Evolutionary conservation across 208 protist genomes (phyloP).

Genomic region (Naegleria lovaniensis): DNA sequence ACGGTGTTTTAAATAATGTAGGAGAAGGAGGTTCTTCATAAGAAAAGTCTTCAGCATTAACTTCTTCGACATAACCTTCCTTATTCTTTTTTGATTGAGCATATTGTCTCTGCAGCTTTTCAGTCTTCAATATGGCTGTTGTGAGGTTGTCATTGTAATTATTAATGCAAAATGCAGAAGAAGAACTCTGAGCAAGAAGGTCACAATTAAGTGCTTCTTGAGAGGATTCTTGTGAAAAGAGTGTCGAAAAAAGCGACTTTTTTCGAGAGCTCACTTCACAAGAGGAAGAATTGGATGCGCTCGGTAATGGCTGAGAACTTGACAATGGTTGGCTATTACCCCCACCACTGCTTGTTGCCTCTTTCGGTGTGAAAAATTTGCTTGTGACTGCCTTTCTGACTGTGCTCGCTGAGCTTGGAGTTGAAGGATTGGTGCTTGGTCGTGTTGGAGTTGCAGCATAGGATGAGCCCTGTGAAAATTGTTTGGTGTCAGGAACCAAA

Average conservation of each 20-base stretch:
- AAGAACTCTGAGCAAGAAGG: background rate
- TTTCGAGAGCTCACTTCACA: background rate
- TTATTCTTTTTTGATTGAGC: background rate
- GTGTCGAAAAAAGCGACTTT: background rate
- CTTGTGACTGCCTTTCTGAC: background rate
- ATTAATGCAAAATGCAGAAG: background rate
- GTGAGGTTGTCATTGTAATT: background rate
- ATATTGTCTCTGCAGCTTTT: background rate
- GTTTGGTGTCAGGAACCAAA: too few relatives aligned
- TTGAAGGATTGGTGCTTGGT: background rate
- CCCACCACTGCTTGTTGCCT: background rate
- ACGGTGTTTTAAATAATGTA: background rate
- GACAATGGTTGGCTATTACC: too few relatives aligned
- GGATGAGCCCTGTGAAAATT: too few relatives aligned
- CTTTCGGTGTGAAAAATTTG: background rate
- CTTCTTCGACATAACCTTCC: background rate
- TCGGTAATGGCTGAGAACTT: background rate
- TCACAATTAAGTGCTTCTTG: background rate
- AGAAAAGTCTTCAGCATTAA: background rate
- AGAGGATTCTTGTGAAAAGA: background rate
- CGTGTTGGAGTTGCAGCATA: background rate
- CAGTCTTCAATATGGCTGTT: background rate
- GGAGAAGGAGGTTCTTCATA: background rate
- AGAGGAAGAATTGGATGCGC: background rate
- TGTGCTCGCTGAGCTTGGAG: background rate